Evolutionary conservation across 352 stramenopile genomes (phyloP).

Genomic region (Hyaloperonospora brassicae): DNA sequence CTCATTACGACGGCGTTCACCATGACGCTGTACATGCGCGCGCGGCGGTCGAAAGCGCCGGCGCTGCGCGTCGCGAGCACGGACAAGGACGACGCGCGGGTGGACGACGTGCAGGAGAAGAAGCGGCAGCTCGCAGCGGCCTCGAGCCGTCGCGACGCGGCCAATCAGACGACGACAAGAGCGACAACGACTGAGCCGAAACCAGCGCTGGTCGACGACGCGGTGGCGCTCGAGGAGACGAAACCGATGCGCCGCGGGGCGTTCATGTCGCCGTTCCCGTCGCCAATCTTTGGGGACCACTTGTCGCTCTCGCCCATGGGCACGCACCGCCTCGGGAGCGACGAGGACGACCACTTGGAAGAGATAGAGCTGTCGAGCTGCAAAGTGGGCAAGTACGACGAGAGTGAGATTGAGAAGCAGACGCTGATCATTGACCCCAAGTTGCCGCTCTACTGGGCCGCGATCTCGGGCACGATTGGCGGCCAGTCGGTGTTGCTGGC

Average conservation of each 20-base stretch:
- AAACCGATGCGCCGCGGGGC: conserved; percentile 27
- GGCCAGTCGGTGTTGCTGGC: conserved; percentile 77
- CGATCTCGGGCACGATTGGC: conserved; percentile 76
- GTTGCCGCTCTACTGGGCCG: conserved; percentile 80
- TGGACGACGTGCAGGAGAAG: conserved; percentile 52
- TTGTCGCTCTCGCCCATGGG: conserved; percentile 35
- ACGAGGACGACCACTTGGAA: conserved; percentile 51
- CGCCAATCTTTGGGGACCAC: conserved; percentile 50
- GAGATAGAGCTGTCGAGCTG: conserved; percentile 45
- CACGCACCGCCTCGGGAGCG: conserved; percentile 22
- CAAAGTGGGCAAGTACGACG: conserved; percentile 52
- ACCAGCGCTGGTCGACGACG: conserved; percentile 20
- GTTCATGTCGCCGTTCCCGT: conserved; percentile 79
- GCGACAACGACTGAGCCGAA: neutral
- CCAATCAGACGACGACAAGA: too few species aligned
- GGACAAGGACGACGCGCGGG: conserved; percentile 39
- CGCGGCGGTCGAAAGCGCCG: conserved; percentile 68
- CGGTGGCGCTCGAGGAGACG: conserved; percentile 26
- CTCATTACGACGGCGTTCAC: conserved; percentile 75
- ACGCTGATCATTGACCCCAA: conserved; percentile 82
- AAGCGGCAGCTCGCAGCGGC: conserved; percentile 35
- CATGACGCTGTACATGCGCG: conserved; percentile 78
- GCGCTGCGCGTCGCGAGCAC: conserved; percentile 55
- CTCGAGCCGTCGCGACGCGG: too few species aligned
- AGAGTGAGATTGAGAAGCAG: conserved; percentile 74